Conservation (phyloP, 2,329 filamentous ascomycete genomes). For the Alternaria triticina region DNA sequence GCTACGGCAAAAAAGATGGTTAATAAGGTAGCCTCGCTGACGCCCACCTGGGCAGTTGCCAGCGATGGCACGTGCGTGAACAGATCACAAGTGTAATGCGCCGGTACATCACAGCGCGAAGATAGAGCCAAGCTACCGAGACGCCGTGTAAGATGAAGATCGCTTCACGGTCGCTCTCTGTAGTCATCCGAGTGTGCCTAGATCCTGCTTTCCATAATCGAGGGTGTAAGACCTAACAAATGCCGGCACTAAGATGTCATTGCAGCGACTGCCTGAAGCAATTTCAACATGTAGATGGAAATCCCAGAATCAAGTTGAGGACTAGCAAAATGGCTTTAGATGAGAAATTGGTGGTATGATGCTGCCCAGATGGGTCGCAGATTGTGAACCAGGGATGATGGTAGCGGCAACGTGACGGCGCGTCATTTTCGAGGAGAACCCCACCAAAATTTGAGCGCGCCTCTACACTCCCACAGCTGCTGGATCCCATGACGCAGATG, state of each 20-base stretch:
- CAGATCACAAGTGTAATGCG: not conserved
- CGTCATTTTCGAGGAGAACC: constrained; percentile 14
- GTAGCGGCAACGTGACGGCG: constrained; percentile 22
- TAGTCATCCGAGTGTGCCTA: not conserved
- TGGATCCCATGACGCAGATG: constrained; percentile 3
- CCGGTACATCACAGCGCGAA: not conserved
- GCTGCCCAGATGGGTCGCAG: not conserved
- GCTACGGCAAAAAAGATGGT: not conserved
- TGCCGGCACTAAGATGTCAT: not conserved
- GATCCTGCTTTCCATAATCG: too few relatives aligned
- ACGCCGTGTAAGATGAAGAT: not conserved
- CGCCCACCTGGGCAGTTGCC: not conserved
- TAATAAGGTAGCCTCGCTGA: not conserved
- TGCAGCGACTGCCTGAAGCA: not conserved
- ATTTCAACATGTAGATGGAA: not conserved
- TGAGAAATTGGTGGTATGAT: not conserved
- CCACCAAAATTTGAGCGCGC: constrained; percentile 12
- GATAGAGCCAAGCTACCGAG: not conserved
- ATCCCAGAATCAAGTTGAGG: not conserved
- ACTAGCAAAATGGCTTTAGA: not conserved
- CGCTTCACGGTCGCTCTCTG: not conserved
- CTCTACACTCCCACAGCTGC: constrained; percentile 4
- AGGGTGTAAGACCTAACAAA: not conserved
- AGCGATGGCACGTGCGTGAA: not conserved
- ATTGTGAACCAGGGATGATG: not conserved